phyloP scores from a whole-genome alignment of 805 yeast genomes.

The Metschnikowia colocasiae region DNA sequence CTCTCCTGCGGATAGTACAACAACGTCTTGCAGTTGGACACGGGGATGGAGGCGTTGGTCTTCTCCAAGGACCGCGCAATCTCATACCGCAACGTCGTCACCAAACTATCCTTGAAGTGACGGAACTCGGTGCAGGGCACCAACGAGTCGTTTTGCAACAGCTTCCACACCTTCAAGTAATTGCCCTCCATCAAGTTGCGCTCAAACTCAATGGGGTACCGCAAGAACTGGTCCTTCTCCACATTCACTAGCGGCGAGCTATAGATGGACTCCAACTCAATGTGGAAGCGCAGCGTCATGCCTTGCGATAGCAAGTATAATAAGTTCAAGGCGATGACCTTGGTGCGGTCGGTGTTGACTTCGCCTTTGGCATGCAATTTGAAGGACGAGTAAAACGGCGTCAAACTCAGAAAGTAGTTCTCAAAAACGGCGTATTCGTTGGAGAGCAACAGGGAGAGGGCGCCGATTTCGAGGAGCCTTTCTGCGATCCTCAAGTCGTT shows the following conservation, averaged over 20 bases:
- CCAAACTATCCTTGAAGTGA: conserved; percentile 70
- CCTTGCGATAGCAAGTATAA: conserved; percentile 77
- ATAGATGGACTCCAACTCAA: conserved; percentile 74
- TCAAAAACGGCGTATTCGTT: conserved; percentile 63
- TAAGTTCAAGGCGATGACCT: conserved; percentile 72
- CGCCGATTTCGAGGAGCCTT: conserved; percentile 84
- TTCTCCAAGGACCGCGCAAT: conserved; percentile 80
- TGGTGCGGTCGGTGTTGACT: conserved; percentile 41
- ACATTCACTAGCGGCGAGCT: conserved; percentile 53
- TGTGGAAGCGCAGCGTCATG: conserved; percentile 82
- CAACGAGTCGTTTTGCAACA: conserved; percentile 52
- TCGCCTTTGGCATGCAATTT: conserved; percentile 38
- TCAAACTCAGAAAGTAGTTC: conserved; percentile 67
- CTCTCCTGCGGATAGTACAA: conserved; percentile 58
- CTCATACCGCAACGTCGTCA: conserved; percentile 77
- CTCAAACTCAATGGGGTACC: conserved; percentile 85
- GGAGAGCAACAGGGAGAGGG: conserved; percentile 67
- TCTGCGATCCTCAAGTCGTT: conserved; percentile 76
- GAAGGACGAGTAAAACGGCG: conserved; percentile 63
- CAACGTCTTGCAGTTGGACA: conserved; percentile 77
- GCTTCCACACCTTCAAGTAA: conserved; percentile 84
- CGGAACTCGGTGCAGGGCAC: conserved; percentile 73
- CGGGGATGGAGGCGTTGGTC: conserved; percentile 72
- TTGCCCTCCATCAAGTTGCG: conserved; percentile 96
- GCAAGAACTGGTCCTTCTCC: conserved; percentile 60